These are phyloP conservation scores for Berkeleyomyces basicola DNA, from an alignment of 2,329 filamentous ascomycete species.

Conservation along the genomic window DNA sequence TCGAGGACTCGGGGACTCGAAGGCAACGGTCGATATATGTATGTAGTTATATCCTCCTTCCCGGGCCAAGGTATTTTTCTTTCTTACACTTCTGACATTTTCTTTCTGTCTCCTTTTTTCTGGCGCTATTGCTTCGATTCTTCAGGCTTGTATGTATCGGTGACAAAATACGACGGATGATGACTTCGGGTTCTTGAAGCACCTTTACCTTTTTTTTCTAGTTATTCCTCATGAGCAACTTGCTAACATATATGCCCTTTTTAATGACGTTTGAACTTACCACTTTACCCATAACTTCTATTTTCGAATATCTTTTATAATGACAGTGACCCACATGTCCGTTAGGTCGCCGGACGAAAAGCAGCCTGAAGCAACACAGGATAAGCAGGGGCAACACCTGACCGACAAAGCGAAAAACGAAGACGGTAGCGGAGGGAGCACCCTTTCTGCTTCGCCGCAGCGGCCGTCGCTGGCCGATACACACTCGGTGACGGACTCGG, in stretches of 20 bases:
- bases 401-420: background rate
- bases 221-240: too few species aligned
- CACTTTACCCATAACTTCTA: background rate
- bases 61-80: too few species aligned
- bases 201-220: too few species aligned
- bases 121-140: too few species aligned
- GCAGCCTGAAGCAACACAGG: background rate
- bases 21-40: background rate
- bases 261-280: too few species aligned
- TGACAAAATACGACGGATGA: too few species aligned
- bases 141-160: too few species aligned
- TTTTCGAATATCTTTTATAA: background rate
- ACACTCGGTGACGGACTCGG: background rate
- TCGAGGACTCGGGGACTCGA: background rate
- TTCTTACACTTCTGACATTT: too few species aligned
- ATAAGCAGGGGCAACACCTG: background rate
- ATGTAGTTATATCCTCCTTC: background rate
- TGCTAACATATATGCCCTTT: too few species aligned
- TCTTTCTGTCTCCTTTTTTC: too few species aligned
- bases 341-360: background rate
- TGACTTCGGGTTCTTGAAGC: too few species aligned
- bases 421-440: background rate
- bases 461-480: background rate
- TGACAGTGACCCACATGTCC: background rate
- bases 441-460: background rate